A percentile compares a stretch with the other conserved stretches of the same genome.
These are phyloP conservation scores for Myochromella boudieri DNA, from an alignment of 768 basidiomycete species.

Conservation along the genomic window DNA sequence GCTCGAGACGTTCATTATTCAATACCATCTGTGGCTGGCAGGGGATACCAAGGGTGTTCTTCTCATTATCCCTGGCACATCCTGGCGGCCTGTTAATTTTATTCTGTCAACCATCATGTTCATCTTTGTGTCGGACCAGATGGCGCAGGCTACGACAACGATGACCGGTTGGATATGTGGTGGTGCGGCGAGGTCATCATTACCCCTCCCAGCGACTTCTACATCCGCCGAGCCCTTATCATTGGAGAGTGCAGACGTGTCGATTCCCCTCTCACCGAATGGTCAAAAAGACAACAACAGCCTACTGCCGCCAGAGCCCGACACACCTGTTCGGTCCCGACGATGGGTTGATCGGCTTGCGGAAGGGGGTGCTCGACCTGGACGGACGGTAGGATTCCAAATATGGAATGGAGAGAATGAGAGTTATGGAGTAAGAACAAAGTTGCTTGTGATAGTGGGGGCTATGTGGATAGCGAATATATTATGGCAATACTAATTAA, in stretches of 20 bases:
- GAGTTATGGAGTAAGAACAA: conserved; percentile 41
- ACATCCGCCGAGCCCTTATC: conserved; percentile 5
- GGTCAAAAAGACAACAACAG: conserved; percentile 15
- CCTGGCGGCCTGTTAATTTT: conserved; percentile 77
- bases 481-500: conserved; percentile 44
- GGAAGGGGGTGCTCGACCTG: conserved; percentile 28
- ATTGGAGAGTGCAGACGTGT: conserved; percentile 16
- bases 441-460: conserved; percentile 37
- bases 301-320: conserved; percentile 31
- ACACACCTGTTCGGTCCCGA: conserved; percentile 36
- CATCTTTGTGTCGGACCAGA: conserved; percentile 75
- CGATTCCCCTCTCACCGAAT: conserved; percentile 21
- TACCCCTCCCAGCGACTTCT: conserved; percentile 8
- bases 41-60: conserved; percentile 83
- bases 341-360: conserved; percentile 55
- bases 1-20: conserved; percentile 89
- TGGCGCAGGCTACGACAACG: conserved; percentile 72
- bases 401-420: conserved; percentile 29
- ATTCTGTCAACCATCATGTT: conserved; percentile 75
- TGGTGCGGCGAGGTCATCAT: conserved; percentile 20
- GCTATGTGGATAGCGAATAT: conserved; percentile 68
- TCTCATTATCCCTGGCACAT: conserved; percentile 72
- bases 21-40: conserved; percentile 86
- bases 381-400: conserved; percentile 24
- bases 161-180: conserved; percentile 62